A percentile compares a stretch with the other conserved stretches of the same genome.
Conservation (phyloP, 768 basidiomycete species). For the Tephrocybe rancida region DNA sequence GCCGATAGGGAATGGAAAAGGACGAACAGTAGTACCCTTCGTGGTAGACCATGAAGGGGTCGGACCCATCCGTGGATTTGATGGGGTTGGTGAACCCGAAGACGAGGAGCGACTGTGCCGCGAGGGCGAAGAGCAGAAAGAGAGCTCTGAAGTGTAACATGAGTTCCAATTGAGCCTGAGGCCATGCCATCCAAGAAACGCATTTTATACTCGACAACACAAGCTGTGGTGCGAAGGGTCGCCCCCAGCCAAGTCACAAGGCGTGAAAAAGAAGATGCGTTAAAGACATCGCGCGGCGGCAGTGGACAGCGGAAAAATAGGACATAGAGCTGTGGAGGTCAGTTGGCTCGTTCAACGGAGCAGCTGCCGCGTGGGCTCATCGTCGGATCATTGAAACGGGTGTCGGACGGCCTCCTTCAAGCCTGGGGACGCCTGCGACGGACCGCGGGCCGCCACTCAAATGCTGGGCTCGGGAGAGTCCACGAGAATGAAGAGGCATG, state of each 20-base stretch:
- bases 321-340: neutral
- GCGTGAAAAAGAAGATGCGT: neutral
- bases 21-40: constrained; percentile 31
- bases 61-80: constrained; percentile 28
- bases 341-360: constrained; percentile 1
- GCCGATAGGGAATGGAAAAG: neutral
- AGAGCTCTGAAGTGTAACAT: constrained; percentile 10
- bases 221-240: neutral
- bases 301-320: neutral
- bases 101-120: constrained; percentile 10
- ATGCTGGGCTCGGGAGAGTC: neutral
- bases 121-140: constrained; percentile 11
- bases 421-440: neutral
- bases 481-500: neutral
- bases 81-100: constrained; percentile 28
- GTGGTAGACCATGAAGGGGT: constrained; percentile 32
- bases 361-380: constrained; percentile 11
- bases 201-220: neutral
- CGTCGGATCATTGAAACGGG: constrained; percentile 12
- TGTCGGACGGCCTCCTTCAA: neutral
- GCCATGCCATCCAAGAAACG: too few species aligned
- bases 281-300: neutral
- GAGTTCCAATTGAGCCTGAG: neutral
- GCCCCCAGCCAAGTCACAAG: neutral
- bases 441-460: constrained; percentile 14